Base-by-base conservation (phyloP, 2,329 filamentous ascomycete genomes). In the Acephala macrosclerotiorum region DNA sequence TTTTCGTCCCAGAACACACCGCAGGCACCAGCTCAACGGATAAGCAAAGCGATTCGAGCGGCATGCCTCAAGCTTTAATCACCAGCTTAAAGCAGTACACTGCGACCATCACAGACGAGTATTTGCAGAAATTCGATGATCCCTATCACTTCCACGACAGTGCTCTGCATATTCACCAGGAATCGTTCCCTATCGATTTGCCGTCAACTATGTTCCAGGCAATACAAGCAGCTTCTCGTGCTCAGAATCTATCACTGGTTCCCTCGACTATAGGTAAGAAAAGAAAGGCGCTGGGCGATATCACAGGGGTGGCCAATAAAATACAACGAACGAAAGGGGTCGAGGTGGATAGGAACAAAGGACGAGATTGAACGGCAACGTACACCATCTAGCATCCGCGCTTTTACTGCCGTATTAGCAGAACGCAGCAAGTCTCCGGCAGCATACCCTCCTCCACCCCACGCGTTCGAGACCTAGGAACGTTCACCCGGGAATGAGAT, bases 81-180 rank as follows among this genome's bases (percentile, higher is more conserved):
- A 61, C 59, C n/a, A 61, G 25, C 45, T 61, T 53, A 55, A 61
- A 53, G 59, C 42, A 61, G 29, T 61, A 61, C 59, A 53, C 59
- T 18, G 59, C 59, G 47, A 61, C 59, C 8, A 55, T 61, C 33
- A 22, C 59, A 20, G 59, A 61, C 45, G 35, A 56, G 33, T 62
- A 56, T 35, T 35, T 62, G 29, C 60, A 29, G 47, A 62, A 62
- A 20, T 62, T 62, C 60, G 60, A 62, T 56, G 49, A 62, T 57
- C 60, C 60, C 8, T 45, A 56, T 42, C 33, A 40, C 55, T 42
- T 58, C 35, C 36, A 56, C 60, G 35, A 45, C 47, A 45, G 35
- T 45, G 26, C 35, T 40, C 26, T 62, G 1, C 47, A 56, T 45
- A 62, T 62, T 42, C 26, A 62, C 38, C 60, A 62, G 26, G 14